Evolutionary conservation across 1,139 yeast genomes (phyloP), one percentile per base, ranked within the genome.

Genomic region (Yamadazyma sp.): DNA sequence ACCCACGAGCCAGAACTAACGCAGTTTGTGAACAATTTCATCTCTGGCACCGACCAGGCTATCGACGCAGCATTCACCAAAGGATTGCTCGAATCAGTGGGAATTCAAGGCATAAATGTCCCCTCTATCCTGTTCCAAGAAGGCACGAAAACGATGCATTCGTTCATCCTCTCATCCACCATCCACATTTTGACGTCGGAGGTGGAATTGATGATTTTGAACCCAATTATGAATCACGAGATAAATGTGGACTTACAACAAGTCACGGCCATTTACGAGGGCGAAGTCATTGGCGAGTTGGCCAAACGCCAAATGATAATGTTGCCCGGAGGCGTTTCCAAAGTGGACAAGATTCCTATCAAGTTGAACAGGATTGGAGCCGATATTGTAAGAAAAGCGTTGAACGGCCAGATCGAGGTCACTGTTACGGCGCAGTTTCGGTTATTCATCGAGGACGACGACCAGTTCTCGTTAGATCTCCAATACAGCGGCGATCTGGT

Each of bases 171-270:
- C 1, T 40, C 47, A 6, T 34, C 78, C 1, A 72, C 73, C 0
- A 70, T 79, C 55, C 83, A 79, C 55, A 47, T 79, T 3, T 55
- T 79, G 49, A 62, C 72, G 1, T 73, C 81, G 0, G 79, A 77
- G 39, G 66, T 77, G 7, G 81, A 78, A 47, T 49, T 79, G 37
- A 66, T 69, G 1, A 58, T 79, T 0, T 76, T 53, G 53, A 80
- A 80, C 45, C 86, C 86, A 0, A 49, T 79, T 1, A 41, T 48
- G 10, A 78, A 79, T 46, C 53, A 64, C 7, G 72, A 66, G 15
- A 54, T 75, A 1, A 48, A 55, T n/a, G 57, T 75, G 5, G 60
- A 59, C 15, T 56, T 80, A 15, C 50, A 61, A 18, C 64, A 65
- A 36, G 81, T 77, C 2, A 66, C 61, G 37, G 84, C 83, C 0